A percentile compares a stretch with the other conserved stretches of the same genome.
Evolutionary conservation across 306 rosid species (phyloP).

Genomic region (Fragaria ananassa): DNA sequence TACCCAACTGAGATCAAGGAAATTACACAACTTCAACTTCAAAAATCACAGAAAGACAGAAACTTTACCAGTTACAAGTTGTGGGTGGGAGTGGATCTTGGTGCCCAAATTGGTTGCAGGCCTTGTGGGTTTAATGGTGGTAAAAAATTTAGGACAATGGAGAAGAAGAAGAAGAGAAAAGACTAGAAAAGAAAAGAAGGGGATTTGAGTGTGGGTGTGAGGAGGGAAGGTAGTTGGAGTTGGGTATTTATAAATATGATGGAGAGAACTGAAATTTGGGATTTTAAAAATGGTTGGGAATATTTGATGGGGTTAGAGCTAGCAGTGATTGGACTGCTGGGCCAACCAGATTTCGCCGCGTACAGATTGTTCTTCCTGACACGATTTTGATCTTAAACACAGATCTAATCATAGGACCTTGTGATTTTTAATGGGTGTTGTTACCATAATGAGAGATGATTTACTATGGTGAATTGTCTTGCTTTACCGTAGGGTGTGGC

Average conservation of each 20-base stretch:
- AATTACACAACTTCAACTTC: slow-evolving; percentile 1
- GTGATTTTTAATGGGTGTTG: background rate
- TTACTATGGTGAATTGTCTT: background rate
- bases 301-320: background rate
- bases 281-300: background rate
- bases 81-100: slow-evolving; percentile 12
- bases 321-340: background rate
- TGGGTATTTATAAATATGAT: slow-evolving; percentile 24
- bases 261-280: background rate
- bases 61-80: slow-evolving; percentile 13
- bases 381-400: background rate
- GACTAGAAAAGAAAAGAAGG: background rate
- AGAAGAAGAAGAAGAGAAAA: background rate
- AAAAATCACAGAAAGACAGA: background rate
- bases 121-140: background rate
- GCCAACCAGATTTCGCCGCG: background rate
- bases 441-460: background rate
- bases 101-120: slow-evolving; percentile 17
- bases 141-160: slow-evolving; percentile 8
- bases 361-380: background rate
- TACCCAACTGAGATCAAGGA: background rate
- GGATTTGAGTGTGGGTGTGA: slow-evolving; percentile 10
- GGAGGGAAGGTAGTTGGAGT: slow-evolving; percentile 3
- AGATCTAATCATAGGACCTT: background rate
- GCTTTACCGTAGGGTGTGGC: background rate